These are phyloP conservation scores for Penicillium rolfsii DNA, from an alignment of 2,329 filamentous ascomycete genomes.

Conservation along the genomic window DNA sequence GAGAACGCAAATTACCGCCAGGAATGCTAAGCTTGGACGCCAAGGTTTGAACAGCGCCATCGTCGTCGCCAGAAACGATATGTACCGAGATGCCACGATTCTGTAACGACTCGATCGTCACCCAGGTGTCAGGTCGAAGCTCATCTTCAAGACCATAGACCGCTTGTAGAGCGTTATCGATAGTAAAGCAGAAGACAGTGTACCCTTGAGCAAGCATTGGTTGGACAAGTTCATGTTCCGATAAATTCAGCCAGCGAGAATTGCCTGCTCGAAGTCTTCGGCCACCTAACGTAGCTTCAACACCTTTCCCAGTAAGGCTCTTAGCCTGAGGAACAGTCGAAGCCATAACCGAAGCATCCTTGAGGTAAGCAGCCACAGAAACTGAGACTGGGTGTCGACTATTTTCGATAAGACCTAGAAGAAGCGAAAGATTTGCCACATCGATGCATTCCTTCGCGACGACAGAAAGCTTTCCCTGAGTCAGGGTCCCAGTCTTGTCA, in stretches of 20 bases:
- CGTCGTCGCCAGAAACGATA: conserved; percentile 62
- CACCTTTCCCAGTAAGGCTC: conserved; percentile 37
- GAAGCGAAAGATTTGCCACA: conserved; percentile 25
- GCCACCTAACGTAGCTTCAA: conserved; percentile 28
- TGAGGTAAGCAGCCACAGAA: conserved; percentile 52
- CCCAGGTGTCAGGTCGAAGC: conserved; percentile 55
- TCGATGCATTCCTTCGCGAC: conserved; percentile 29
- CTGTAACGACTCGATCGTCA: conserved; percentile 56
- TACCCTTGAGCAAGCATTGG: conserved; percentile 47
- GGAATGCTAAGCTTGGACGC: conserved; percentile 51
- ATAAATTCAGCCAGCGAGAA: conserved; percentile 42
- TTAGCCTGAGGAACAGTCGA: conserved; percentile 27
- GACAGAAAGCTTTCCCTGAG: conserved; percentile 56
- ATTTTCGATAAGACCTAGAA: conserved; percentile 48
- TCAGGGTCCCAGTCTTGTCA: conserved; percentile 81
- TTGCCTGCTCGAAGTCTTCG: conserved; percentile 34
- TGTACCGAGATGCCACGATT: conserved; percentile 55
- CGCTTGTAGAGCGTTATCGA: conserved; percentile 49
- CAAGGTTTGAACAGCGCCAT: conserved; percentile 52
- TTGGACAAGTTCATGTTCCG: conserved; percentile 35
- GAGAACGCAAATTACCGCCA: conserved; percentile 45
- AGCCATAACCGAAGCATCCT: conserved; percentile 16
- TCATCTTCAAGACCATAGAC: conserved; percentile 56
- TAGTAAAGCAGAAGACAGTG: conserved; percentile 61
- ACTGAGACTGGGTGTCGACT: conserved; percentile 58